These are phyloP conservation scores for Agrostemma githago DNA, from an alignment of 148 eudicot species.

Conservation along the genomic window DNA sequence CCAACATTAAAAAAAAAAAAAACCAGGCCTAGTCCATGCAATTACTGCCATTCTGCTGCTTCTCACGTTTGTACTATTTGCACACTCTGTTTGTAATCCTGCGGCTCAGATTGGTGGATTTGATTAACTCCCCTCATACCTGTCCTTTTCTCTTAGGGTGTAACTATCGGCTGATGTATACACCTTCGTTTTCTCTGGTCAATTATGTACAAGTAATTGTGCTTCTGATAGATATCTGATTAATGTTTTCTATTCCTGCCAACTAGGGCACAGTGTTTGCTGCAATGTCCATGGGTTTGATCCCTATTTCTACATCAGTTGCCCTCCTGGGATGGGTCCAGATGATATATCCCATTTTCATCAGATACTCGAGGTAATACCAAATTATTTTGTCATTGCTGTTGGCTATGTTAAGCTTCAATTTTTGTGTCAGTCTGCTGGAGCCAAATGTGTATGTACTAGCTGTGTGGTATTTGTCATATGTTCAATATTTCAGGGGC, in stretches of 20 bases:
- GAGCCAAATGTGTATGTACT: background rate
- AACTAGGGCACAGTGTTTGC: conserved; percentile 81
- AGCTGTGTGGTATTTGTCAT: background rate
- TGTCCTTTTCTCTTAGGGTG: background rate
- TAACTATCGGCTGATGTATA: background rate
- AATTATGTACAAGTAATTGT: conserved; percentile 1
- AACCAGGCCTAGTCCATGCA: background rate
- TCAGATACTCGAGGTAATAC: conserved; percentile 71
- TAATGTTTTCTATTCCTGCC: conserved; percentile 7
- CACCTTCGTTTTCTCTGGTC: background rate
- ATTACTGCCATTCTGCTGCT: background rate
- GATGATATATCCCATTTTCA: conserved; percentile 88
- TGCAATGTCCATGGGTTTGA: conserved; percentile 98
- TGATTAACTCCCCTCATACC: background rate
- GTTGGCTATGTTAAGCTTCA: background rate
- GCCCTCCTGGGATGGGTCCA: conserved; percentile 92
- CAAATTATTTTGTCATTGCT: background rate
- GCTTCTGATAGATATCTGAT: conserved; percentile 4
- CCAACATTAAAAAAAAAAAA: background rate
- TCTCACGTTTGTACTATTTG: background rate
- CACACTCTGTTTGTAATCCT: background rate
- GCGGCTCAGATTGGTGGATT: background rate
- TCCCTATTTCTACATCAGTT: conserved; percentile 85
- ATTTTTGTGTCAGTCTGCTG: background rate
- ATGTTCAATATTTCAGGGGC: conserved; percentile 42